Conservation (phyloP, 192 early-diverging fungal genomes). For the Funneliformis geosporum region DNA sequence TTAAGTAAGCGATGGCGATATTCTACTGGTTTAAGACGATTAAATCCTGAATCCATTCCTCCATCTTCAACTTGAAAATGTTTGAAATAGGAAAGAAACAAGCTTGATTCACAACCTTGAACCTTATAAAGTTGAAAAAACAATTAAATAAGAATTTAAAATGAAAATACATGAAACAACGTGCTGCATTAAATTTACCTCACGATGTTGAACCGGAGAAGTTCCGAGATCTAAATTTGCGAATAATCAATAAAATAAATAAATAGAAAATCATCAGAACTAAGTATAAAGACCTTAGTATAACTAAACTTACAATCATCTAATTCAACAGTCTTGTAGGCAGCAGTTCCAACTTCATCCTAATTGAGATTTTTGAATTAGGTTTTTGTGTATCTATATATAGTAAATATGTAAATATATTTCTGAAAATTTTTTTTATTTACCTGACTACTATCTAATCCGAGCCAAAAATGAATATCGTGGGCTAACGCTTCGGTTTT, state of each 20-base stretch:
- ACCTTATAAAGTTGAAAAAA: slow-evolving; percentile 39
- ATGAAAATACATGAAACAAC: neutral
- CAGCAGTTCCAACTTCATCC: slow-evolving; percentile 81
- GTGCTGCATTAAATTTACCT: slow-evolving; percentile 37
- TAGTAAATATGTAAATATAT: neutral
- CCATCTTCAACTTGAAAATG: slow-evolving; percentile 59
- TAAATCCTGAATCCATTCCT: slow-evolving; percentile 74
- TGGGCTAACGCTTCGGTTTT: slow-evolving; percentile 64
- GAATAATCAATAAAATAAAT: neutral
- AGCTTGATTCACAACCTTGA: slow-evolving; percentile 62
- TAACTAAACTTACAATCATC: slow-evolving; percentile 60
- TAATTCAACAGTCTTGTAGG: slow-evolving; percentile 80
- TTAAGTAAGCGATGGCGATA: slow-evolving; percentile 56
- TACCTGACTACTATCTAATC: slow-evolving; percentile 69
- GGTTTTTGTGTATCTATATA: neutral
- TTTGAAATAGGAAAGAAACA: slow-evolving; percentile 72
- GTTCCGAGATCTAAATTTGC: slow-evolving; percentile 56
- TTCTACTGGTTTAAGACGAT: slow-evolving; percentile 56
- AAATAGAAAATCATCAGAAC: neutral
- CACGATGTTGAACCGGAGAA: slow-evolving; percentile 73
- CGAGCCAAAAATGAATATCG: slow-evolving; percentile 86
- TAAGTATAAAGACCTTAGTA: neutral
- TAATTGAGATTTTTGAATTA: slow-evolving; percentile 12
- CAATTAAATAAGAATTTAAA: neutral
- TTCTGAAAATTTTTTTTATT: neutral